A percentile compares a stretch with the other conserved stretches of the same genome.
Conservation (phyloP, 2,329 filamentous ascomycete species). For the Trichophyton rubrum region DNA sequence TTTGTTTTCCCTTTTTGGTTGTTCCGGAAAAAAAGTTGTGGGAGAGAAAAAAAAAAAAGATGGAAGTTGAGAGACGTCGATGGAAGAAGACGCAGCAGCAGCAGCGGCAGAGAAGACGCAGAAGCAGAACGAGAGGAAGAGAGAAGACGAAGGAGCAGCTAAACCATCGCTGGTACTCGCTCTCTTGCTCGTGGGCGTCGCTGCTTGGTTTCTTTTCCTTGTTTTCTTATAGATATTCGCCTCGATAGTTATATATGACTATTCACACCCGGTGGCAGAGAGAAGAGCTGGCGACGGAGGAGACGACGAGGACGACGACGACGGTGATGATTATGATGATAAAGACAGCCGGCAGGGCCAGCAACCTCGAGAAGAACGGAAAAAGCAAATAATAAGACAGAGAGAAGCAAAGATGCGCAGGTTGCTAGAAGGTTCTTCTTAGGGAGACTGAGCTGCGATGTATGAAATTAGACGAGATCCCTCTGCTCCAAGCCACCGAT, state of each 20-base stretch:
- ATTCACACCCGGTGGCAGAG: no score
- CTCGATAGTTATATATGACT: no score
- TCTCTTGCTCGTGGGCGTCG: no score
- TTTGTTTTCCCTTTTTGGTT: not conserved
- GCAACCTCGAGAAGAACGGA: constrained; percentile 5
- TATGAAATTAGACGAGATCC: not conserved
- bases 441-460: not conserved
- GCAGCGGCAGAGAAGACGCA: not conserved
- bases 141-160: no score
- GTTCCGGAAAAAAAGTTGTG: not conserved
- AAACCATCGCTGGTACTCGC: no score
- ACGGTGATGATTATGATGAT: not conserved
- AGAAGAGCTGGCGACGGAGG: no score
- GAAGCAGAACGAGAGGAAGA: no score
- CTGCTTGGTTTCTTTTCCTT: no score
- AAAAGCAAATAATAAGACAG: constrained; percentile 4
- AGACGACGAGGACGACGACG: not conserved
- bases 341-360: not conserved
- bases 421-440: constrained; percentile 2
- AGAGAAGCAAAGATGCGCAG: not conserved
- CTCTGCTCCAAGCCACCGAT: not conserved
- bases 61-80: not conserved
- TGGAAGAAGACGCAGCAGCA: not conserved
- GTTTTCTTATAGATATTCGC: no score
- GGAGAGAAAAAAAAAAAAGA: not conserved